Conservation (phyloP, 179 eudicot species). For the Amaranthus tricolor region DNA sequence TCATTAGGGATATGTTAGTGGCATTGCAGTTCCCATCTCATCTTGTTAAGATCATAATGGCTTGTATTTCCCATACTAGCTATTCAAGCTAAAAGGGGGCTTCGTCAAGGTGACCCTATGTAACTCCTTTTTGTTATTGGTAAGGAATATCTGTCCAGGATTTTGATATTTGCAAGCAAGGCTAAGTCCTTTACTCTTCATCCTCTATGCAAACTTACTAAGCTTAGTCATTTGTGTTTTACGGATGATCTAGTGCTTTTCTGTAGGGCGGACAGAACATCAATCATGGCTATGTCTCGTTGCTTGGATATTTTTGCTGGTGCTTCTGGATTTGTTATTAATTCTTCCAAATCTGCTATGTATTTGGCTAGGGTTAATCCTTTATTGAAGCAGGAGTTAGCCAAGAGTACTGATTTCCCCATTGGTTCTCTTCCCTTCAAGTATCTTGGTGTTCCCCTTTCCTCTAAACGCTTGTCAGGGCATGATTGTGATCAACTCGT, state of each 20-base stretch:
- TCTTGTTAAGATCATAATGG: background rate
- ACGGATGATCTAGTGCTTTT: background rate
- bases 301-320: background rate
- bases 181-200: background rate
- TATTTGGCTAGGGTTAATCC: background rate
- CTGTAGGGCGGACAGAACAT: background rate
- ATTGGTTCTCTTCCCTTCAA: background rate
- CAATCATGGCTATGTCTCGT: background rate
- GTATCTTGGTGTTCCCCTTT: background rate
- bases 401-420: background rate
- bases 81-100: background rate
- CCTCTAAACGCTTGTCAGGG: background rate
- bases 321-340: background rate
- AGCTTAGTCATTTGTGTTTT: background rate
- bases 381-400: background rate
- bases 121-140: too few relatives aligned
- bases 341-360: background rate
- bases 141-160: background rate
- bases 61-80: background rate
- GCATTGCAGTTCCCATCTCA: background rate
- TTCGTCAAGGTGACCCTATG: too few relatives aligned
- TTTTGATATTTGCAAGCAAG: background rate
- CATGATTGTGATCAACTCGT: background rate
- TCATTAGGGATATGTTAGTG: background rate
- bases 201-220: background rate